These are phyloP conservation scores for Sequoia sempervirens DNA, from an alignment of 75 land plant species.

Conservation along the genomic window DNA sequence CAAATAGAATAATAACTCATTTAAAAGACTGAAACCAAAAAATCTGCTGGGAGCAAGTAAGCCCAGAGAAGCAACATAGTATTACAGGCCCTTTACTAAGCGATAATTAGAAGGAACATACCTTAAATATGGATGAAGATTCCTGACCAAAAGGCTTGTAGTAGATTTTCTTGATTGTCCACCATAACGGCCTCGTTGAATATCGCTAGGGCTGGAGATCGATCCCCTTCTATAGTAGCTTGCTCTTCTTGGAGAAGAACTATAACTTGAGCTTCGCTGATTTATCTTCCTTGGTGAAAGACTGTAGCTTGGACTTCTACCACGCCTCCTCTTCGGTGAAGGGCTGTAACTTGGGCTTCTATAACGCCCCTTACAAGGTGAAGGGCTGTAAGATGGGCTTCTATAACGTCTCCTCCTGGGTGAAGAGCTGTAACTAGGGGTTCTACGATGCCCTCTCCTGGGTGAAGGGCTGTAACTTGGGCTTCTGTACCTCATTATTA, in stretches of 20 bases:
- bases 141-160: slow-evolving; percentile 80
- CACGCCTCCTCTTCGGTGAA: slow-evolving; percentile 11
- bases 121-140: slow-evolving; percentile 75
- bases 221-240: background rate
- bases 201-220: background rate
- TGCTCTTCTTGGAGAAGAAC: background rate
- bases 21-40: background rate
- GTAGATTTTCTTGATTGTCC: slow-evolving; percentile 45
- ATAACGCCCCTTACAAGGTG: background rate
- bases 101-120: slow-evolving; percentile 4
- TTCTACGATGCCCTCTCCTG: background rate
- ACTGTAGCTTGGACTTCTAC: slow-evolving; percentile 14
- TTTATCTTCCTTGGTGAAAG: background rate
- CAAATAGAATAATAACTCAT: no score
- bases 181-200: slow-evolving; percentile 54
- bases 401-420: slow-evolving; percentile 33
- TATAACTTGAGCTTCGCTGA: background rate
- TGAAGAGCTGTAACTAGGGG: slow-evolving; percentile 11
- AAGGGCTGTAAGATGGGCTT: slow-evolving; percentile 6
- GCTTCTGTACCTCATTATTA: slow-evolving; percentile 25
- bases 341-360: slow-evolving; percentile 8
- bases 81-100: background rate
- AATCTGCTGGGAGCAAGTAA: background rate
- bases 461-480: slow-evolving; percentile 5
- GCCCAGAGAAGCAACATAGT: background rate